phyloP scores from a whole-genome alignment of 2,329 filamentous ascomycete genomes.

The Colletotrichum eremochloae region DNA sequence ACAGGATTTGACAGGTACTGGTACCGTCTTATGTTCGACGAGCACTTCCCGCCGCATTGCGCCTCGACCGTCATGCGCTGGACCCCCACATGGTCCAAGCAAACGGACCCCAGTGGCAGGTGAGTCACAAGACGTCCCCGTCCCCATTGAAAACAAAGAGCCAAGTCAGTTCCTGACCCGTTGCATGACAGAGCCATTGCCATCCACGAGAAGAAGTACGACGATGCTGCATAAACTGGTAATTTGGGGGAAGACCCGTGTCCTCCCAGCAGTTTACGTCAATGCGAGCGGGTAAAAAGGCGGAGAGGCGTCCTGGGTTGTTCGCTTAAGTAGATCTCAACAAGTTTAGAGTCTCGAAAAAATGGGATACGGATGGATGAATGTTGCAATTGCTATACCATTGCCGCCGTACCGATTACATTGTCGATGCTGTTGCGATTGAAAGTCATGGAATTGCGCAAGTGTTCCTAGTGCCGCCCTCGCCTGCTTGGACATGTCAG shows the following conservation, averaged over 20 bases:
- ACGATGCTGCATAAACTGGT: conserved; percentile 57
- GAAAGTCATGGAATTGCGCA: conserved; percentile 3
- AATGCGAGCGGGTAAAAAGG: conserved; percentile 36
- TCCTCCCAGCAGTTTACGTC: conserved; percentile 40
- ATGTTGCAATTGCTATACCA: conserved; percentile 16
- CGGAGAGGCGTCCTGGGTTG: conserved; percentile 37
- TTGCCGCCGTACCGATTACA: conserved; percentile 1
- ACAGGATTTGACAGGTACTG: conserved; percentile 75
- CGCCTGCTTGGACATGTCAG: conserved; percentile 14
- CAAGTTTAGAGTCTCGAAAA: conserved; percentile 35
- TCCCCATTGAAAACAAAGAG: conserved; percentile 3
- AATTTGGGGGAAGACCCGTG: conserved; percentile 33
- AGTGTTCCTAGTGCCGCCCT: background rate
- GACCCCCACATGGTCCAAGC: conserved; percentile 97
- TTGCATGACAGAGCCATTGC: conserved; percentile 74
- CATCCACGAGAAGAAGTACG: conserved; percentile 82
- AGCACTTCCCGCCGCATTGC: conserved; percentile 94
- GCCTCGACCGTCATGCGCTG: conserved; percentile 95
- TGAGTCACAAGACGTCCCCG: conserved; percentile 55
- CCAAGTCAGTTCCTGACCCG: conserved; percentile 28
- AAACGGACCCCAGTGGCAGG: conserved; percentile 95
- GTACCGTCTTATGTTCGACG: conserved; percentile 99
- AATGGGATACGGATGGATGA: background rate
- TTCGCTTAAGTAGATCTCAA: conserved; percentile 40
- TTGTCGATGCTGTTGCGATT: background rate